Percentiles rank a stretch among this genome's conserved stretches.
phyloP scores from a whole-genome alignment of 176 grass and related monocot genomes.

The Carex cristatella region DNA sequence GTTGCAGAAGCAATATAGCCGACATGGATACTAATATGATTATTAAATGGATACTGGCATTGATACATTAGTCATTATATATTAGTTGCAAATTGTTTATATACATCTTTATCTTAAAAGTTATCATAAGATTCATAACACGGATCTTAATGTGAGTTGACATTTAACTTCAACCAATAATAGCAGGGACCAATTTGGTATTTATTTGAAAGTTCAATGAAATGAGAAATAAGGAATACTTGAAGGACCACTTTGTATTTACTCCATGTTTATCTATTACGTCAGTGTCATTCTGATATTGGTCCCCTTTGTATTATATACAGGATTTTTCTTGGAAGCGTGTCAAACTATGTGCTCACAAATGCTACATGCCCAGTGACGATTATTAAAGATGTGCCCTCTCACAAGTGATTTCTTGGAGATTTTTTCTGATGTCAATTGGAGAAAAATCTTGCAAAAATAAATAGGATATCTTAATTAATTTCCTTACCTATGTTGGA shows the following conservation, averaged over 20 bases:
- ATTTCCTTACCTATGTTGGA: not conserved
- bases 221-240: not conserved
- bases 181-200: not conserved
- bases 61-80: not conserved
- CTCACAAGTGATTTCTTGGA: not conserved
- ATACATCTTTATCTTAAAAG: not conserved
- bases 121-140: not conserved
- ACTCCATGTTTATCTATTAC: not conserved
- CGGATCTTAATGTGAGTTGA: not conserved
- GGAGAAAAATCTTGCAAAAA: not conserved
- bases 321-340: constrained; percentile 84
- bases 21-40: not conserved
- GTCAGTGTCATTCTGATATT: not conserved
- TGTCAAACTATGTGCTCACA: constrained; percentile 73
- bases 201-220: not conserved
- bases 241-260: not conserved
- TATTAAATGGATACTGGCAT: not conserved
- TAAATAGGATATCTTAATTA: not conserved
- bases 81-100: not conserved
- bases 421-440: not conserved
- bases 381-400: constrained; percentile 45
- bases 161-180: constrained; percentile 1
- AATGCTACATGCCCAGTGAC: constrained; percentile 78
- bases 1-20: not conserved
- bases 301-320: not conserved